Base-by-base conservation (phyloP, 257 asterid genomes). In the Fraxinus anomala region DNA sequence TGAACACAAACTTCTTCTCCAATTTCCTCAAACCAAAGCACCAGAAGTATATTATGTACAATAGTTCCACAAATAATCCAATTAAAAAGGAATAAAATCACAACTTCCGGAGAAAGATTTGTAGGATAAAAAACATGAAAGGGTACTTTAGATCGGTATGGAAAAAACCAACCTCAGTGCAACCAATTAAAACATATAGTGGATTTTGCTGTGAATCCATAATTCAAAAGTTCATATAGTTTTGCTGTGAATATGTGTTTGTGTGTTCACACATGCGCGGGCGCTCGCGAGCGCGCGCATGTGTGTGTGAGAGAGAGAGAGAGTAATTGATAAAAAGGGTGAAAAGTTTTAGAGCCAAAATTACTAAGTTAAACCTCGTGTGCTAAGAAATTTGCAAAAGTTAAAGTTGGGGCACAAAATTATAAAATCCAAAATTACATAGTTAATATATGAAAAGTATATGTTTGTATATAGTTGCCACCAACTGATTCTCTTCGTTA, bases 401-500 rank as follows among this genome's bases (percentile, higher is more conserved):
- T 12, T 42, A 2, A 47, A 47, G n/a, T 4, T 1, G 51, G 49
- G 51, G 51, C 5, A 44, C 19, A 44, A 44, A 42, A 44, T 13
- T 44, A 3, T 13, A 44, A 44, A 44, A 44, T 13, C 19, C 19
- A 47, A 40, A 47, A 14, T 47, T 14, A 47, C 56, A 3, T 47
- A 47, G 6, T 47, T 16, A 12, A 47, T 47, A 47, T 14, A 14
- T 12, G 56, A 47, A 14, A 47, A 47, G 16, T 9, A 17, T 42
- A 51, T 73, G 34, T 81, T 42, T 47, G 12, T 73, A 8, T 73
- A 9, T 42, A 68, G 65, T 5, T 69, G 54, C 73, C 68, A 79
- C 74, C 69, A 63, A 75, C 77, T 67, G 54, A 31, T 68, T 70
- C 44, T 73, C 31, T 70, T 33, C 76, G 56, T 73, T 76, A 26